Conservation (phyloP, 257 asterid species). For the Schizonepeta tenuifolia region DNA sequence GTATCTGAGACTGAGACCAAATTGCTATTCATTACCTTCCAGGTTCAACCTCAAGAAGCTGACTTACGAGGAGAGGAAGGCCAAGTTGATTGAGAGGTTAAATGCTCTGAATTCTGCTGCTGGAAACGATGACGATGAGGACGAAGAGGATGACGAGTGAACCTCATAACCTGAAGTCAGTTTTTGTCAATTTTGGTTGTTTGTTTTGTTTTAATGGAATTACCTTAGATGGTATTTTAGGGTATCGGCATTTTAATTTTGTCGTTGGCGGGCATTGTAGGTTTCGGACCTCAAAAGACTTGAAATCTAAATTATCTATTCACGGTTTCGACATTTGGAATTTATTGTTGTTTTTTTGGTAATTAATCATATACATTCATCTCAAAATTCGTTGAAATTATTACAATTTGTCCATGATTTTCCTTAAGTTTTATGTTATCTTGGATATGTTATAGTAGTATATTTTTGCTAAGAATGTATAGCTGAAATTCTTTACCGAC, state of each 20-base stretch:
- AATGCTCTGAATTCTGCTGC: conserved; percentile 71
- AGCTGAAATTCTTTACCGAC: no score
- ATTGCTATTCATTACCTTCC: conserved; percentile 18
- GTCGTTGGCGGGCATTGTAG: not conserved
- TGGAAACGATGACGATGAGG: conserved; percentile 54
- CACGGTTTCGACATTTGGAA: not conserved
- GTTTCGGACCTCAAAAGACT: not conserved
- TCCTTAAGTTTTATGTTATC: no score
- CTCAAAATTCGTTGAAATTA: no score
- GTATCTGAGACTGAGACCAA: no score
- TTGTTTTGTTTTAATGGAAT: conserved; percentile 23
- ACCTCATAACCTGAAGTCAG: conserved; percentile 1
- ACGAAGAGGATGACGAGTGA: conserved; percentile 54
- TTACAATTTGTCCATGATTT: no score
- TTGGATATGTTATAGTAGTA: no score
- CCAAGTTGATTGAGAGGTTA: conserved; percentile 67
- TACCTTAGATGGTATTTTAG: conserved; percentile 7
- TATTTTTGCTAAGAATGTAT: no score
- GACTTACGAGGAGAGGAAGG: conserved; percentile 73
- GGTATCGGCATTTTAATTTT: not conserved
- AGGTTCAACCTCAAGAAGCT: conserved; percentile 77
- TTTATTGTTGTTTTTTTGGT: not conserved
- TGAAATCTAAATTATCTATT: conserved; percentile 10
- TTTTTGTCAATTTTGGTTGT: conserved; percentile 31
- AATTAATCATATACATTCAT: not conserved